Evolutionary conservation across 805 yeast genomes (phyloP), one percentile per base, ranked within the genome.

Genomic region (Starmerella geochares): DNA sequence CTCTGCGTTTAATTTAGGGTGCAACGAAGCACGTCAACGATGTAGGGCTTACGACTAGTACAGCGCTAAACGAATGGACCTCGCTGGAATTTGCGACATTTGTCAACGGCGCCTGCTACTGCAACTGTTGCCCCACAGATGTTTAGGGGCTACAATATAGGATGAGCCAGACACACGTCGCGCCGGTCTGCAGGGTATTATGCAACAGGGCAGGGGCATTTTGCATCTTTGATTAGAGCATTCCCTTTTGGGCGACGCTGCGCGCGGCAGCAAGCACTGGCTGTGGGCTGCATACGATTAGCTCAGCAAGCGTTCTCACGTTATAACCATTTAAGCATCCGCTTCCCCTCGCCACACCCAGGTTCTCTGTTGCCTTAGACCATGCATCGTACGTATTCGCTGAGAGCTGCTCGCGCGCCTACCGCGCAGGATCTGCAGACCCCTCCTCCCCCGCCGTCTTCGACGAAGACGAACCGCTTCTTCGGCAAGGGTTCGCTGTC

Each of bases 351-450:
- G 29, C 36, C 31, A 33, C 31, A 44, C 32, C 31, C 31, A 17
- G 31, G 28, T 17, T 44, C 47, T 23, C 44, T 40, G 33, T 40
- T 25, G 31, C 33, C 24, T 36, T 36, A 23, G 46, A 60, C 49
- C 49, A 92, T 92, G 98, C 96, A 90, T 77, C 84, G 96, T 81
- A 90, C 98, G 46, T 92, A 92, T 72, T 90, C 98, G 31, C 76
- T 90, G 71, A 87, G 98, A 79, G 81, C 87, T 62, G 69, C 82
- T 50, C 84, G 95, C 71, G 97, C 96, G 35, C 98, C 98, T 55
- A 88, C 98, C 51, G 97, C 97, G 53, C 79, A 95, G 58, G 96
- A 90, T 71, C 71, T 90, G 70, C 88, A 83, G 67, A 77, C 84
- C 46, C 96, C 97, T 29, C 90, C 94, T 49, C 97, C 97, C 43